A percentile compares a stretch with the other conserved stretches of the same genome.
These are phyloP conservation scores for Glycine tomentella DNA, from an alignment of 306 rosid species.

Conservation along the genomic window DNA sequence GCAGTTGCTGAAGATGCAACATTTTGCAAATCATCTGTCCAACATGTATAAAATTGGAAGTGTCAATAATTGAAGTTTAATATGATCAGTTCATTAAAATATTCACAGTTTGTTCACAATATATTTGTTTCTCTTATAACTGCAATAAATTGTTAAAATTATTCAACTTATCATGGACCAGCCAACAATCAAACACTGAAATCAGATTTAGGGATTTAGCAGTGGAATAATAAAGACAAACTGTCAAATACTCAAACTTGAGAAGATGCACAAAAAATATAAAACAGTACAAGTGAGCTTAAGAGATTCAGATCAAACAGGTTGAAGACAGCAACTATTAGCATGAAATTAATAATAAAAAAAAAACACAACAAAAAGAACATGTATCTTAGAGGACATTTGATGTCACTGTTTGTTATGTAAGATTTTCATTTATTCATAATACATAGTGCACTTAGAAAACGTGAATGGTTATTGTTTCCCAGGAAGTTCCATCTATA, in stretches of 20 bases:
- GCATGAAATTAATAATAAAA: neutral
- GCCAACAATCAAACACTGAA: neutral
- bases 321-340: constrained; percentile 23
- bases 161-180: constrained; percentile 19
- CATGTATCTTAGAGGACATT: constrained; percentile 8
- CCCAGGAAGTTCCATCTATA: neutral
- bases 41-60: constrained; percentile 28
- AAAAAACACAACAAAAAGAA: constrained; percentile 14
- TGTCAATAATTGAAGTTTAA: constrained; percentile 42
- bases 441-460: constrained; percentile 4
- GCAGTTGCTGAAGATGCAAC: constrained; percentile 21
- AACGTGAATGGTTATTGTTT: neutral
- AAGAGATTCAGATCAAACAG: constrained; percentile 30
- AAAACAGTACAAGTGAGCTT: neutral
- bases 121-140: constrained; percentile 13
- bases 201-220: constrained; percentile 31
- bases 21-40: constrained; percentile 39
- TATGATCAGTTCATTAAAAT: constrained; percentile 37
- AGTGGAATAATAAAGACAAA: constrained; percentile 4
- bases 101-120: constrained; percentile 15
- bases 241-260: neutral
- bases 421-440: constrained; percentile 6
- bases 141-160: constrained; percentile 10
- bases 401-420: neutral
- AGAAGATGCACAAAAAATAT: neutral